Percentiles rank a stretch among this genome's conserved stretches.
phyloP scores from a whole-genome alignment of 768 basidiomycete species.

The Suillus spraguei region DNA sequence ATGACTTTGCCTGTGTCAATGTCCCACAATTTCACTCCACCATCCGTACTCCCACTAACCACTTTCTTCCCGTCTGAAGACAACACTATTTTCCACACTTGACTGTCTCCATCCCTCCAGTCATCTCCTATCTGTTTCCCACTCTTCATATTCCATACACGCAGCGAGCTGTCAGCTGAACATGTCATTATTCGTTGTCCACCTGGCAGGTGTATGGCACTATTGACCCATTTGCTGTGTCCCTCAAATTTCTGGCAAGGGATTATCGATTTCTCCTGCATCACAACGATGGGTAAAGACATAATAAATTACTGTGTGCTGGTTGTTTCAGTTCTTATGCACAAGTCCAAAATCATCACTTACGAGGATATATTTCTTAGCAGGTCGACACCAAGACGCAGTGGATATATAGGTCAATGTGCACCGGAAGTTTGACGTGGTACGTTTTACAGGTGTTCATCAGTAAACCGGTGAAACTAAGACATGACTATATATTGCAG shows the following conservation, averaged over 20 bases:
- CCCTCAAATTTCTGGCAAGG: not conserved
- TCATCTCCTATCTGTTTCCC: not conserved
- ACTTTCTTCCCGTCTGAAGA: not conserved
- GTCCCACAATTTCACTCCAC: not conserved
- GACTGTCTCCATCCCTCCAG: not conserved
- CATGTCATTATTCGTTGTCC: not conserved
- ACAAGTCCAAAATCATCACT: too few relatives aligned
- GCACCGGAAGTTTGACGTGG: too few relatives aligned
- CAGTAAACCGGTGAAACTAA: too few relatives aligned
- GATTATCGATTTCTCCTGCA: not conserved
- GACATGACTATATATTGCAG: too few relatives aligned
- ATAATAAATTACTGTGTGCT: not conserved
- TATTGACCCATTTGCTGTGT: rapidly evolving
- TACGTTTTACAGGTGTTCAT: too few relatives aligned
- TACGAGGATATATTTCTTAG: too few relatives aligned
- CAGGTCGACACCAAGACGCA: too few relatives aligned
- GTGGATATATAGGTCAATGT: too few relatives aligned
- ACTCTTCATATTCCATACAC: not conserved
- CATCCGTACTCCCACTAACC: not conserved
- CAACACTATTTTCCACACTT: not conserved
- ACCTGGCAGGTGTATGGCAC: not conserved
- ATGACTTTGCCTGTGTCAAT: not conserved
- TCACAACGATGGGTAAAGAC: not conserved
- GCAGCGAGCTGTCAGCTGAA: not conserved
- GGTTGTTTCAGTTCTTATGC: not conserved